A percentile compares a stretch with the other conserved stretches of the same genome.
These are phyloP conservation scores for Vigna mungo DNA, from an alignment of 306 rosid species.

Conservation along the genomic window DNA sequence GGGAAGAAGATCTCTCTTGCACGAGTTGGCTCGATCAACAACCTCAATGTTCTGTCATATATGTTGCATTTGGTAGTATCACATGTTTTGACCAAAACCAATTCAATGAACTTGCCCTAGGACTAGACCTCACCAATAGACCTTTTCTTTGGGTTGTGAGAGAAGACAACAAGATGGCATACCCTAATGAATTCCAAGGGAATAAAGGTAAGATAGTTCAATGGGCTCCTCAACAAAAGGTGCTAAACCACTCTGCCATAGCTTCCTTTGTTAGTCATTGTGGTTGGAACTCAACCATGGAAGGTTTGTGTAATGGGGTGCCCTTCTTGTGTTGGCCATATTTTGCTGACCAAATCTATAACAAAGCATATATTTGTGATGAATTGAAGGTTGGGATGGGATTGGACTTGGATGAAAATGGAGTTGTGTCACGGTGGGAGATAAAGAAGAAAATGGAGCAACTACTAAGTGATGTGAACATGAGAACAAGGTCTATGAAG, in stretches of 20 bases:
- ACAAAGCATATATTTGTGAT: conserved; percentile 48
- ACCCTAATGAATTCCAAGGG: conserved; percentile 40
- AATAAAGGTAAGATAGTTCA: conserved; percentile 39
- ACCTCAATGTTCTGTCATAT: neutral
- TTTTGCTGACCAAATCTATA: conserved; percentile 44
- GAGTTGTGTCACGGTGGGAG: conserved; percentile 41
- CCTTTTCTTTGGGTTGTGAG: conserved; percentile 45
- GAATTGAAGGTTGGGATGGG: conserved; percentile 57
- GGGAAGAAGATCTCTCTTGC: neutral
- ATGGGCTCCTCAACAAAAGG: conserved; percentile 59
- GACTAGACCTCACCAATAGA: neutral
- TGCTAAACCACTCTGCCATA: conserved; percentile 47
- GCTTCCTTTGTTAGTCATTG: conserved; percentile 61
- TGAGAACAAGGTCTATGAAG: conserved; percentile 33
- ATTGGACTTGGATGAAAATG: conserved; percentile 44
- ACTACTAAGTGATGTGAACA: conserved; percentile 7
- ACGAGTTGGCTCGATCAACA: neutral
- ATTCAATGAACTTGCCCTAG: neutral
- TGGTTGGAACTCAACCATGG: conserved; percentile 60
- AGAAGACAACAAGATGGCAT: neutral
- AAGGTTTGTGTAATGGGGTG: conserved; percentile 53
- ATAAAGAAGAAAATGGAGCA: conserved; percentile 27
- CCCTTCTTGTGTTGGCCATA: conserved; percentile 69
- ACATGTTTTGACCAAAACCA: neutral
- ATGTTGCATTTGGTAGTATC: neutral